These are phyloP conservation scores for Plasmodium ovale DNA, from an alignment of 169 alveolate species.

Conservation along the genomic window DNA sequence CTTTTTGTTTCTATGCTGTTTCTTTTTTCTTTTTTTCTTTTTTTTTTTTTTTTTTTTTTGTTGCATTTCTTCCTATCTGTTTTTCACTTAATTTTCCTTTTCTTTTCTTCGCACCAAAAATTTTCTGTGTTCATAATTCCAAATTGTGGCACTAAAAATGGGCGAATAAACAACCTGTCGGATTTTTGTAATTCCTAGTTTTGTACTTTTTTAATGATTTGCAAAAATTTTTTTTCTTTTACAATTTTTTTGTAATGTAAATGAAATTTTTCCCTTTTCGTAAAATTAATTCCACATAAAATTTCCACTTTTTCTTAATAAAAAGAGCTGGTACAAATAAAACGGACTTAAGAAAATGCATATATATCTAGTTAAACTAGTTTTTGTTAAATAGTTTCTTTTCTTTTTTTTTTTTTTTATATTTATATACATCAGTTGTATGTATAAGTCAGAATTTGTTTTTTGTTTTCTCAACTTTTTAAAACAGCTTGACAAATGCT, in stretches of 20 bases:
- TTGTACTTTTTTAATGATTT: conserved; percentile 9
- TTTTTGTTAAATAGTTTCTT: background rate
- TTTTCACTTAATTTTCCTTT: background rate
- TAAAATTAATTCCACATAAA: conserved; percentile 23
- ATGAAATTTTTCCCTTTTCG: conserved; percentile 10
- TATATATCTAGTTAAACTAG: background rate
- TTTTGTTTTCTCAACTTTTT: no score
- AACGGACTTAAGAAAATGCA: background rate
- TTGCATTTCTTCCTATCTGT: background rate
- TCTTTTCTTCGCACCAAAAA: no score
- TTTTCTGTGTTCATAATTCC: no score
- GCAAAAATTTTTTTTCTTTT: background rate
- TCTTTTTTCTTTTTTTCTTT: background rate
- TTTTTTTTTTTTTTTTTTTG: conserved; percentile 11
- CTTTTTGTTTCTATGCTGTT: background rate
- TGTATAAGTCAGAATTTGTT: conserved; percentile 1
- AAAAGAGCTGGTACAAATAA: background rate
- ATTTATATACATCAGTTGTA: background rate
- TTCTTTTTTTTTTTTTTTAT: background rate
- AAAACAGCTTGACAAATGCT: no score
- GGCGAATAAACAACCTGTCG: background rate
- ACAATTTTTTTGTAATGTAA: background rate
- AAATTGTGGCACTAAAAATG: conserved; percentile 3
- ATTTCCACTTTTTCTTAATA: conserved; percentile 6
- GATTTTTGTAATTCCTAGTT: conserved; percentile 12